These are phyloP conservation scores for Lagerstroemia speciosa DNA, from an alignment of 345 rosid genomes.

Conservation along the genomic window DNA sequence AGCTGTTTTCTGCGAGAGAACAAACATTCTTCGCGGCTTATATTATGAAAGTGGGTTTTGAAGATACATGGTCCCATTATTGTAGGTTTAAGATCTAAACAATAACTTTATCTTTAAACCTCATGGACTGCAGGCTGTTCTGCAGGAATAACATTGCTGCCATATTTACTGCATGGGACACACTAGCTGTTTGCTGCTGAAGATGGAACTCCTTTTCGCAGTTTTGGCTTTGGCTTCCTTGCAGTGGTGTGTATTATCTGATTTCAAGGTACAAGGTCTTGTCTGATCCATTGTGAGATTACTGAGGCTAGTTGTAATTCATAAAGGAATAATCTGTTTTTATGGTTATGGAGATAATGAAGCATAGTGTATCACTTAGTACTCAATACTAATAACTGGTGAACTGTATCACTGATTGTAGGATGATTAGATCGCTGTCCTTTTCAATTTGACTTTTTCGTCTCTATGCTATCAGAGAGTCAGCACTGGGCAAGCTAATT, in stretches of 20 bases:
- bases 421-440: background rate
- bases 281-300: background rate
- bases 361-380: no score
- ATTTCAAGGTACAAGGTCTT: constrained; percentile 62
- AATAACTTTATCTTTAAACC: background rate
- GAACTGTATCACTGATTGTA: background rate
- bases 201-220: constrained; percentile 48
- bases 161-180: constrained; percentile 5
- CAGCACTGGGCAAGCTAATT: background rate
- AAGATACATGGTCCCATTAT: background rate
- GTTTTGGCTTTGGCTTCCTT: constrained; percentile 39
- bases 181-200: constrained; percentile 26
- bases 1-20: background rate
- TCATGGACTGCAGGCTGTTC: background rate
- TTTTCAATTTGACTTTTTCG: background rate
- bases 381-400: background rate
- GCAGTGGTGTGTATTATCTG: constrained; percentile 41
- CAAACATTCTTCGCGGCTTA: background rate
- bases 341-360: background rate
- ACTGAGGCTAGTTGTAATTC: background rate
- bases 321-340: background rate
- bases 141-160: constrained; percentile 15
- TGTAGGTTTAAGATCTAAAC: background rate
- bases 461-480: background rate
- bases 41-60: background rate